Evolutionary conservation across 1,139 yeast genomes (phyloP).

Genomic region (Pichia sp.): DNA sequence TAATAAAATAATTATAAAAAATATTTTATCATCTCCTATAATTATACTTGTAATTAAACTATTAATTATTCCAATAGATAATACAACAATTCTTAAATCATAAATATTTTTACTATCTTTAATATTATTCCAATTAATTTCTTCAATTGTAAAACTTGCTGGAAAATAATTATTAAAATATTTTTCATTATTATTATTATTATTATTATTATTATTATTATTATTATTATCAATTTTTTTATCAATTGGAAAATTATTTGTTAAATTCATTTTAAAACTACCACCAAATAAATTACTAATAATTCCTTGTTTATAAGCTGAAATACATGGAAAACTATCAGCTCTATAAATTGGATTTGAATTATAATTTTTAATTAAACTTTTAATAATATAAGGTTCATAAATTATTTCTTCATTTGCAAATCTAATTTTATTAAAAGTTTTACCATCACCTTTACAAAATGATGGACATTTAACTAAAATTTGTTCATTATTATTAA

Average conservation of each 20-base stretch:
- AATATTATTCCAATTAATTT: conserved; percentile 51
- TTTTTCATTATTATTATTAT: background rate
- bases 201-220: too few relatives aligned
- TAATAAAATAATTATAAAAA: conserved; percentile 75
- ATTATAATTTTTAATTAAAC: conserved; percentile 36
- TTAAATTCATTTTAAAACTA: conserved; percentile 59
- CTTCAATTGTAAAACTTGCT: conserved; percentile 56
- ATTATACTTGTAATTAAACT: background rate
- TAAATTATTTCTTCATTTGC: conserved; percentile 67
- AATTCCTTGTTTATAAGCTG: conserved; percentile 83
- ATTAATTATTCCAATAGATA: background rate
- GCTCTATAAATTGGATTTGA: conserved; percentile 58
- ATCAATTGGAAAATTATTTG: conserved; percentile 19
- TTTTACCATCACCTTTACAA: conserved; percentile 73
- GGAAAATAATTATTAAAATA: conserved; percentile 68
- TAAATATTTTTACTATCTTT: conserved; percentile 3
- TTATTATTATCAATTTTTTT: background rate
- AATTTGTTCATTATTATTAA: conserved; percentile 42
- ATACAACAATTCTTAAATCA: conserved; percentile 1
- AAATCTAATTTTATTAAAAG: conserved; percentile 70
- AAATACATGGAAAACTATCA: conserved; percentile 85
- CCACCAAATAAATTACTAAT: conserved; percentile 76
- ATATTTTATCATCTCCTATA: background rate
- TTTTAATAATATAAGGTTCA: conserved; percentile 71
- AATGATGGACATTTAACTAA: conserved; percentile 81